phyloP scores from a whole-genome alignment of 805 yeast species.

The Brettanomyces nanus region DNA sequence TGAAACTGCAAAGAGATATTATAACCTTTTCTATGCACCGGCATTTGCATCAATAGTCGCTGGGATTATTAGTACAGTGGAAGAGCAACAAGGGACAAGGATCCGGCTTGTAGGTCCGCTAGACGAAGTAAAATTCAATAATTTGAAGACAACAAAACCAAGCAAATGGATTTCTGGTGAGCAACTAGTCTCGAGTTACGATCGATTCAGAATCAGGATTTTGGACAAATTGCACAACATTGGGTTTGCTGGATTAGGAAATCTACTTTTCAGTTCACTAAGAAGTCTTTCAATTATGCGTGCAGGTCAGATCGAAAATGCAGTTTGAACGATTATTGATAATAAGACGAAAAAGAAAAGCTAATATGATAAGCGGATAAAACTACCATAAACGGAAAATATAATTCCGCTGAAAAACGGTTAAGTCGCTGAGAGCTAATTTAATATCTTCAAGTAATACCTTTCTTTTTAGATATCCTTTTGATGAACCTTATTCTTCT shows the following conservation, averaged over 20 bases:
- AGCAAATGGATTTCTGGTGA: too few relatives aligned
- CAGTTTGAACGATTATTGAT: too few relatives aligned
- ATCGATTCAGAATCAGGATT: conserved; percentile 37
- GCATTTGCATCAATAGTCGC: conserved; percentile 39
- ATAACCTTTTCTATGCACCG: conserved; percentile 42
- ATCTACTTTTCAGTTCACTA: conserved; percentile 45
- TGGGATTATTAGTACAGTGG: conserved; percentile 36
- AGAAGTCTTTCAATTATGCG: conserved; percentile 31
- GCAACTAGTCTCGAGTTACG: too few relatives aligned
- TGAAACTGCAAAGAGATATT: conserved; percentile 13
- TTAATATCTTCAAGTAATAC: too few relatives aligned
- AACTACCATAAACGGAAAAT: too few relatives aligned
- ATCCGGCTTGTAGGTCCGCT: conserved; percentile 46
- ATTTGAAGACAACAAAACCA: conserved; percentile 18
- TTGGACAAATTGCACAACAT: conserved; percentile 30
- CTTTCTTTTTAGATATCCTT: too few relatives aligned
- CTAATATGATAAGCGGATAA: too few relatives aligned
- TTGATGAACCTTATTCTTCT: too few relatives aligned
- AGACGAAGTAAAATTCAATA: conserved; percentile 32
- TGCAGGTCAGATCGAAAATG: too few relatives aligned
- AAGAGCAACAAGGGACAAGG: conserved; percentile 31
- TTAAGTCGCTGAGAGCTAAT: too few relatives aligned
- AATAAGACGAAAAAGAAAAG: too few relatives aligned
- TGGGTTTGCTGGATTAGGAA: conserved; percentile 43
- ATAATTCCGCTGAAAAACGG: too few relatives aligned